Evolutionary conservation across 257 asterid genomes (phyloP).

Genomic region (Catharanthus roseus): DNA sequence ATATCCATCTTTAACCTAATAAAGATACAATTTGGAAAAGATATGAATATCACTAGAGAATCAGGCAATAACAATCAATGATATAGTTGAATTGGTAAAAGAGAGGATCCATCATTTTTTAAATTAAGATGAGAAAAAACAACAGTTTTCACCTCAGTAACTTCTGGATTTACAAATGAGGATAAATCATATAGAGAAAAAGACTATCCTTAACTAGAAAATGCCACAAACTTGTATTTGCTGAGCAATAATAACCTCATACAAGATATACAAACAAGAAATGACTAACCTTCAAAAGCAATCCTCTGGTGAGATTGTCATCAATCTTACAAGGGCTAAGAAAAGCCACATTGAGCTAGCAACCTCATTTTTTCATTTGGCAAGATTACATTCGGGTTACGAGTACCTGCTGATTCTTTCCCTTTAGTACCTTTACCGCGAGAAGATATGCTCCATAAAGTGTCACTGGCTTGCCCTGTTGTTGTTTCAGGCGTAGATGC

Average conservation of each 20-base stretch:
- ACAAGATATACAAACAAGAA: neutral
- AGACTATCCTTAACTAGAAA: neutral
- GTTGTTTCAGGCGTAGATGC: slow-evolving; percentile 32
- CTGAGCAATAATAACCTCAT: slow-evolving; percentile 5
- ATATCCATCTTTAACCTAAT: neutral
- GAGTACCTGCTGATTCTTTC: slow-evolving; percentile 48
- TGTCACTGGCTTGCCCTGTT: slow-evolving; percentile 52
- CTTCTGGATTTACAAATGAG: slow-evolving; percentile 11
- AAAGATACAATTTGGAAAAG: neutral
- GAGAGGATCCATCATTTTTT: neutral
- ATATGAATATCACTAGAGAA: neutral
- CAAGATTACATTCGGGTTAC: slow-evolving; percentile 54
- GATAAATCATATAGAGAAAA: neutral
- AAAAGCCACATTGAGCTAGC: slow-evolving; percentile 17
- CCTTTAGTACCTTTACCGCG: slow-evolving; percentile 49
- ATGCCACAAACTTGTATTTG: slow-evolving; percentile 5
- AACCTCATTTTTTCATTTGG: slow-evolving; percentile 44
- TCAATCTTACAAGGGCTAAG: neutral
- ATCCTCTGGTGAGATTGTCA: neutral
- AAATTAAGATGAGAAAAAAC: neutral
- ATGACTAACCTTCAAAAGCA: neutral
- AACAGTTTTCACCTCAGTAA: neutral
- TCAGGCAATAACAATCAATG: neutral
- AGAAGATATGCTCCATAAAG: slow-evolving; percentile 80
- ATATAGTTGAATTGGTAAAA: neutral